phyloP scores from a whole-genome alignment of 495 filamentous ascomycete species.

The Podospora bellae-mahoneyi region DNA sequence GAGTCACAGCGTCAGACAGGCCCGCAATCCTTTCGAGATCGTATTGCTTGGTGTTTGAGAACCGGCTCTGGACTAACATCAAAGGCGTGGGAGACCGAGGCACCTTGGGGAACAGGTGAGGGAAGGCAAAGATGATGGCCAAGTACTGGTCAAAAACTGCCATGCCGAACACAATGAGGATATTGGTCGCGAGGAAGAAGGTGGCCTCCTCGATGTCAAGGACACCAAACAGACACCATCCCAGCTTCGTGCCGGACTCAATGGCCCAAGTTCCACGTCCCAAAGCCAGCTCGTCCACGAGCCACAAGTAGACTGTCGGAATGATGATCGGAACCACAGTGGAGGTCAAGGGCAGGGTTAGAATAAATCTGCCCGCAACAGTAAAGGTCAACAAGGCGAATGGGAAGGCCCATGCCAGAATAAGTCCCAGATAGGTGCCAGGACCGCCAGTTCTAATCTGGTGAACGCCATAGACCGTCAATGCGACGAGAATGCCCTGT shows the following conservation, averaged over 20 bases:
- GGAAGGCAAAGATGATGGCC: slow-evolving; percentile 56
- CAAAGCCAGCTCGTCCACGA: slow-evolving; percentile 61
- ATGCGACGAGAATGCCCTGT: slow-evolving; percentile 38
- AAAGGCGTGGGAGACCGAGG: slow-evolving; percentile 43
- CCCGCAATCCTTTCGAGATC: slow-evolving; percentile 51
- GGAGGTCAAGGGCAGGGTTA: slow-evolving; percentile 50
- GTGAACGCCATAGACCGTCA: slow-evolving; percentile 37
- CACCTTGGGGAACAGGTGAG: slow-evolving; percentile 42
- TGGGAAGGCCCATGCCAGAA: slow-evolving; percentile 62
- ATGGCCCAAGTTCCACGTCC: slow-evolving; percentile 65
- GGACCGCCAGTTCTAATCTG: slow-evolving; percentile 41
- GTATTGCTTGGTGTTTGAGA: slow-evolving; percentile 43
- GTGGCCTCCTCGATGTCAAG: slow-evolving; percentile 66
- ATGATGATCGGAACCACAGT: slow-evolving; percentile 54
- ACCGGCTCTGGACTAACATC: slow-evolving; percentile 44
- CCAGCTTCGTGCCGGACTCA: slow-evolving; percentile 57
- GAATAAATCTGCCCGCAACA: slow-evolving; percentile 55
- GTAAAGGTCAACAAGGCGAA: slow-evolving; percentile 61
- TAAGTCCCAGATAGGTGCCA: slow-evolving; percentile 62
- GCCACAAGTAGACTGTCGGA: slow-evolving; percentile 65
- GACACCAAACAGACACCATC: slow-evolving; percentile 54
- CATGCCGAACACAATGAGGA: slow-evolving; percentile 61
- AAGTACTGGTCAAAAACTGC: slow-evolving; percentile 61
- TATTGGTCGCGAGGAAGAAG: slow-evolving; percentile 66
- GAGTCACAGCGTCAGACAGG: slow-evolving; percentile 51